A percentile compares a stretch with the other conserved stretches of the same genome.
Conservation (phyloP, 179 eudicot genomes). For the Spinacia oleracea region DNA sequence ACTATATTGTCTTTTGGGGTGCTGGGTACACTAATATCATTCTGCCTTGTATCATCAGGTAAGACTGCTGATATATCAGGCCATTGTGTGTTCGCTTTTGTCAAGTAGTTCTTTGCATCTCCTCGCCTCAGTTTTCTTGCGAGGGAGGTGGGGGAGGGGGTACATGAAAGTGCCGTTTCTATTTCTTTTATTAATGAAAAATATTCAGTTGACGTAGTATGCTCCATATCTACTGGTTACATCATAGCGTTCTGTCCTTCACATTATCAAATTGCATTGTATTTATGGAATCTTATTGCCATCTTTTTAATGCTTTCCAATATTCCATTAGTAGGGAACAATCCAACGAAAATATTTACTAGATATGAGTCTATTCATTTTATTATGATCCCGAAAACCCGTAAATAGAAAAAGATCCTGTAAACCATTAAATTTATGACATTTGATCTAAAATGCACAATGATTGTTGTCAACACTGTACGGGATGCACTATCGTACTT, state of each 20-base stretch:
- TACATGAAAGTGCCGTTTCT: neutral
- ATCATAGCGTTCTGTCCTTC: neutral
- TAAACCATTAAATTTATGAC: neutral
- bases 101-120: neutral
- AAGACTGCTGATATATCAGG: slow-evolving; percentile 21
- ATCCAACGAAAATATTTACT: neutral
- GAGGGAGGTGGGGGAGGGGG: neutral
- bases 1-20: slow-evolving; percentile 77
- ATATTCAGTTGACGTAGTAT: neutral
- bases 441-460: neutral
- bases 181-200: neutral
- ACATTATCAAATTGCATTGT: neutral
- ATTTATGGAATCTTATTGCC: neutral
- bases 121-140: neutral
- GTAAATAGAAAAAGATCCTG: neutral
- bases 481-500: neutral
- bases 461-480: too few species aligned
- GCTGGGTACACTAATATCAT: slow-evolving; percentile 78
- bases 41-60: slow-evolving; percentile 75
- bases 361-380: neutral
- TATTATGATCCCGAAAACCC: neutral
- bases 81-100: neutral
- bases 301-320: neutral
- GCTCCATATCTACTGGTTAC: neutral
- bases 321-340: neutral